Conservation (phyloP, 805 yeast genomes). For the Kuraishia capsulata region DNA sequence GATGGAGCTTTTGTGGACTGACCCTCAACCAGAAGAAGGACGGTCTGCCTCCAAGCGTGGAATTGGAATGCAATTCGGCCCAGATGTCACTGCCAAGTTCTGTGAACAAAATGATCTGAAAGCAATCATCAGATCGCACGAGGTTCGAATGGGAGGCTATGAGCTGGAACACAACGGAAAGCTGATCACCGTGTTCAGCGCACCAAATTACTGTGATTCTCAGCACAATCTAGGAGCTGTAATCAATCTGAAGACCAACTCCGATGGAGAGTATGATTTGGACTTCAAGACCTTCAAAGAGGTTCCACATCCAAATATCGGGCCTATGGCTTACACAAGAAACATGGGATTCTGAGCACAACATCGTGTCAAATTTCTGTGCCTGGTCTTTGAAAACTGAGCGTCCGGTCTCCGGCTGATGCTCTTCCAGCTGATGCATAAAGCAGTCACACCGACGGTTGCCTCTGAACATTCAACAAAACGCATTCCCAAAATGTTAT, state of each 20-base stretch:
- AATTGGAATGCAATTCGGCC: constrained; percentile 93
- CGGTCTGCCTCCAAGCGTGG: constrained; percentile 90
- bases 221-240: constrained; percentile 90
- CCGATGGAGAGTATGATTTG: constrained; percentile 38
- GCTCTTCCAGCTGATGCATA: not conserved
- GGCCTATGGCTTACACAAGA: constrained; percentile 86
- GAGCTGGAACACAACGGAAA: constrained; percentile 81
- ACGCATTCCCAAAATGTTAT: too few species aligned
- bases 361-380: too few species aligned
- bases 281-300: constrained; percentile 61
- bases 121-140: constrained; percentile 88
- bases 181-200: constrained; percentile 91
- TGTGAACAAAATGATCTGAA: constrained; percentile 62
- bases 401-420: not conserved
- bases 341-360: constrained; percentile 26
- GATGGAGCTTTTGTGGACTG: constrained; percentile 97
- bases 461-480: too few species aligned
- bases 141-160: constrained; percentile 87
- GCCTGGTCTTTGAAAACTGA: not conserved
- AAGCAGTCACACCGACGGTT: too few species aligned
- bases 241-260: constrained; percentile 51
- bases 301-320: constrained; percentile 82
- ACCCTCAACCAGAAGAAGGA: constrained; percentile 76
- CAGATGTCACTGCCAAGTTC: constrained; percentile 81
- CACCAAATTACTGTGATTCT: constrained; percentile 94